Evolutionary conservation across 176 grass and related monocot species (phyloP).

Genomic region (Bothriochloa decipiens): DNA sequence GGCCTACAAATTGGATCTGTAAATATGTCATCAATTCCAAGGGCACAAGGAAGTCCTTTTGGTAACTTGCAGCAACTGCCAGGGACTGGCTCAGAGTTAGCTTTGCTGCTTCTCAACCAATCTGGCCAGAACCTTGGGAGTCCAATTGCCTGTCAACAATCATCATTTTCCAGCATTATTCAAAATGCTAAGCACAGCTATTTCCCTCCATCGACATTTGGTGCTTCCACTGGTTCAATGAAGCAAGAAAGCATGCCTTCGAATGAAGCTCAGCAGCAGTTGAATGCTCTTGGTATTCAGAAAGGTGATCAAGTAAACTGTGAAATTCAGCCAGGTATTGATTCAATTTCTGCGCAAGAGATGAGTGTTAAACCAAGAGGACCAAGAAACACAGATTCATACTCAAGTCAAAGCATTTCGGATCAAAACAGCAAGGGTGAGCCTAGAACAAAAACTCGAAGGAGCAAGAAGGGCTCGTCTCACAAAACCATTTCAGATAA

Average conservation of each 20-base stretch:
- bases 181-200: conserved; percentile 66
- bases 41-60: conserved; percentile 45
- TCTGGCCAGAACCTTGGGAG: conserved; percentile 44
- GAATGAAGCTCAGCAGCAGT: conserved; percentile 39
- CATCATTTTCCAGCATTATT: conserved; percentile 74
- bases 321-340: conserved; percentile 23
- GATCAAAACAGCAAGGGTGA: conserved; percentile 54
- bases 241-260: conserved; percentile 42
- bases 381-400: conserved; percentile 29
- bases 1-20: conserved; percentile 51
- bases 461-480: conserved; percentile 56
- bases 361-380: conserved; percentile 44
- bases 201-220: conserved; percentile 38
- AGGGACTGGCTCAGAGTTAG: conserved; percentile 53
- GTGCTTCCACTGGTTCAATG: conserved; percentile 39
- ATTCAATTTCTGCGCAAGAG: conserved; percentile 36
- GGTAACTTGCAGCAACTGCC: conserved; percentile 54
- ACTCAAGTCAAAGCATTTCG: conserved; percentile 46
- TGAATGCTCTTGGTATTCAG: conserved; percentile 34
- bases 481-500: conserved; percentile 55
- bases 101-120: conserved; percentile 69
- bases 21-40: conserved; percentile 57
- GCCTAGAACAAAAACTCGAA: conserved; percentile 39
- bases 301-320: conserved; percentile 38
- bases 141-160: conserved; percentile 59